Evolutionary conservation across 2,329 filamentous ascomycete genomes (phyloP), one percentile per base, ranked within the genome.

Genomic region (Onygenales sp.): DNA sequence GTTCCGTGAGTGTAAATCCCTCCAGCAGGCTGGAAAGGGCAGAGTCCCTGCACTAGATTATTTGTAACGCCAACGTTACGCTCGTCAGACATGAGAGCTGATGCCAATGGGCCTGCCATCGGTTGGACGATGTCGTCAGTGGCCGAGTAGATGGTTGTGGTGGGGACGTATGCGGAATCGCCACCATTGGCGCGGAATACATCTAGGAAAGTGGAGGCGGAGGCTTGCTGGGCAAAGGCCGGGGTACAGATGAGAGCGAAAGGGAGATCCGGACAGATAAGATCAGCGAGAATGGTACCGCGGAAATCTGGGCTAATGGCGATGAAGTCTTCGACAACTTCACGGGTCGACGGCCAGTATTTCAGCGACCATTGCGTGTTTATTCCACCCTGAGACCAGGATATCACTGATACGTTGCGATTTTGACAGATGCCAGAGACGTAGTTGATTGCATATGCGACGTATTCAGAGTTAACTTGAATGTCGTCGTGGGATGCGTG

Each of bases 391-490:
- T 83, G 78, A 0, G 77, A 80, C 77, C 76, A 82, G 11, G 70
- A 71, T n/a, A 81, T 63, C 17, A 80, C 66, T 14, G 69, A 66
- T 6, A 77, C 65, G 17, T 74, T 68, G 21, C 21, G 21, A 21
- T 66, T 62, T 44, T 59, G 56, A 43, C 67, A 70, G 56, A 77
- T 64, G 36, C 63, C 67, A 32, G 68, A 64, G 54, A 81, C 70
- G 64, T 82, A 82, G 65, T 82, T 78, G 55, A 82, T 76, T 4
- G 79, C 77, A 62, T 83, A 81, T 2, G 77, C 77, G 40, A 79
- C 73, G 58, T 77, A 81, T 61, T 82, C 79, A 4, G 76, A 65
- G 57, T 77, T 81, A 32, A 66, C 56, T 57, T 81, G 79, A 0
- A 70, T 71, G 54, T 83, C 77, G 21, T 58, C 64, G 8, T 79